Evolutionary conservation across 2,329 filamentous ascomycete genomes (phyloP), one percentile per base, ranked within the genome.

Genomic region (Pseudogymnoascus sp.): DNA sequence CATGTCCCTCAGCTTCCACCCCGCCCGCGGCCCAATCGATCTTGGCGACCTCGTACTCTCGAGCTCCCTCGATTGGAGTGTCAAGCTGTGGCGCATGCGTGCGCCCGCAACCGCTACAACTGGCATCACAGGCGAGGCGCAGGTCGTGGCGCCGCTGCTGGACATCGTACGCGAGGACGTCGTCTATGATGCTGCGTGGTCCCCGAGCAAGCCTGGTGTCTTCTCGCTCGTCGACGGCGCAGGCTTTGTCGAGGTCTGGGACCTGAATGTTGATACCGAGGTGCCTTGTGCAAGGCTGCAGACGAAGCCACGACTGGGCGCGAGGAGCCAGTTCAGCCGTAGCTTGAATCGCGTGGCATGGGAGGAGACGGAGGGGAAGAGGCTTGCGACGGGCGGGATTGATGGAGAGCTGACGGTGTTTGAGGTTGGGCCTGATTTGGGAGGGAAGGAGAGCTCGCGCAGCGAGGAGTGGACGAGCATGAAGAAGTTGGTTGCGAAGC

Each of bases 161-260:
- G 92, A 97, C 67, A 91, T 99, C 72, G 88, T 90, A 19, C 88
- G 95, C 63, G 96, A 99, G 77, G 96, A 99, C 71, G 88, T 97
- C 19, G 93, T 99, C 61, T 99, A 99, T 77, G 93, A 97, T 74
- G 93, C 91, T 2, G 88, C 88, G 62, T 99, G 96, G 96, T 96
- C 91, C 13, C 95, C 95, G 0, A 85, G 95, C 68, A 93, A 95
- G 74, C 95, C 95, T 0, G 93, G 92, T 38, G 90, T 99, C 8
- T 99, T 99, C 76, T 91, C 91, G 1, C 85, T 96, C 19, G 95
- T 97, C 2, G 96, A 99, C 70, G 95, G 95, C 35, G 91, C 90
- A 2, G 96, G 95, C 31, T 90, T 87, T 76, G 81, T 99, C 17
- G 96, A 99, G 77, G 82, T 99, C 60, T 99, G 95, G 91, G 96